These are phyloP conservation scores for Mentha longifolia DNA, from an alignment of 257 asterid genomes.

Conservation along the genomic window DNA sequence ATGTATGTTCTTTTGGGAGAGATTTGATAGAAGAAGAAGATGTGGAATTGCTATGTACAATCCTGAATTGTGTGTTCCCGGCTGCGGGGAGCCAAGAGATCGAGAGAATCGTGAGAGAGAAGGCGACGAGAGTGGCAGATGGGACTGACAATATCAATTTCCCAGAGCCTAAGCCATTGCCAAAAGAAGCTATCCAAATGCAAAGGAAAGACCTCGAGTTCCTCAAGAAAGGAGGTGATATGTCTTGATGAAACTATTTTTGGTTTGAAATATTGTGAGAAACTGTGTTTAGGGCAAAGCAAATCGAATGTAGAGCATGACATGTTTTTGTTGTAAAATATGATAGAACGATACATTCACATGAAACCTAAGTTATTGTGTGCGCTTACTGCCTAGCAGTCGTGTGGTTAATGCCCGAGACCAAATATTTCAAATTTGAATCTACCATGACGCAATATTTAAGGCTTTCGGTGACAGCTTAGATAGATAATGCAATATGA, in stretches of 20 bases:
- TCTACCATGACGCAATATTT: no score
- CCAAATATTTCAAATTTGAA: no score
- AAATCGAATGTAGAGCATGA: background rate
- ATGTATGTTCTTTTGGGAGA: slow-evolving; percentile 74
- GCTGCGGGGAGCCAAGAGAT: slow-evolving; percentile 52
- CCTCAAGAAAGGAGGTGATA: slow-evolving; percentile 59
- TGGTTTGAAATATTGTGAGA: background rate
- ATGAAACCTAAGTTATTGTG: no score
- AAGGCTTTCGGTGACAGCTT: no score
- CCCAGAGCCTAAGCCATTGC: slow-evolving; percentile 66
- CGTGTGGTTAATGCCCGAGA: no score
- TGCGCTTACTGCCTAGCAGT: no score
- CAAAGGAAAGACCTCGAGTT: slow-evolving; percentile 95
- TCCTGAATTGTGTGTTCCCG: slow-evolving; percentile 81
- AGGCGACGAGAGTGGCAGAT: slow-evolving; percentile 64
- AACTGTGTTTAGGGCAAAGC: no score
- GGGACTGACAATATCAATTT: slow-evolving; percentile 67
- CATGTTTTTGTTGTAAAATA: background rate
- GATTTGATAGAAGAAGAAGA: slow-evolving; percentile 79
- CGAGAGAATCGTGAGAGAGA: slow-evolving; percentile 67
- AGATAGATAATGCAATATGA: no score
- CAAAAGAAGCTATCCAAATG: slow-evolving; percentile 86
- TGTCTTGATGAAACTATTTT: background rate
- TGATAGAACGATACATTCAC: background rate
- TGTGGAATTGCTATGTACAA: slow-evolving; percentile 53